Base-by-base conservation (phyloP, 108 stramenopile genomes). In the Cyclotella atomus region DNA sequence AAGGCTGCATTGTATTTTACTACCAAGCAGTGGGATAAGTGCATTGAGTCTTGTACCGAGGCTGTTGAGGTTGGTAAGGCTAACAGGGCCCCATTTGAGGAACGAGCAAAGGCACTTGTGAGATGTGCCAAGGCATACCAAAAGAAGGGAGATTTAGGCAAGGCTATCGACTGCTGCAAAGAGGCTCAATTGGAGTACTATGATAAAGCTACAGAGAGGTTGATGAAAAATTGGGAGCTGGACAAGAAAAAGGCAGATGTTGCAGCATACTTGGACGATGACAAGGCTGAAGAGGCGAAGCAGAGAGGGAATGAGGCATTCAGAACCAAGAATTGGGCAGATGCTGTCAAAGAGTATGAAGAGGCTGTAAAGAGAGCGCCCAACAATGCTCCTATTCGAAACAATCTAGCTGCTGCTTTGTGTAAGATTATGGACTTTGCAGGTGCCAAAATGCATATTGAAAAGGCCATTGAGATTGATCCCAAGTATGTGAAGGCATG, bases 301-400 rank as follows among this genome's bases (percentile, higher is more conserved):
- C 96, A 96, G 86, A 74, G 92, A 41, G 99, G 98, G 33, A 99
- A 99, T 80, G 97, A 91, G 27, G 76, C 79, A 50, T 99, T 99
- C 85, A 88, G 98, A 56, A 88, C 81, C 46, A 84, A 96, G 73
- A 73, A 96, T 17, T 99, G 93, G 75, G 86, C 85, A 35, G 79
- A 93, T 59, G 94, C 95, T 29, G 91, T 96, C 9, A 76, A 86
- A 43, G 81, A 91, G 50, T 97, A 97, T 77, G 91, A 93, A 73
- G 98, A 99, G 73, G 99, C 99, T 7, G 95, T 98, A 55, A 99
- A 98, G 79, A 93, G 99, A 27, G 92, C 98, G 54, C 99, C 99
- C 23, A 96, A 89, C 59, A 97, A 97, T 85, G 95, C 99, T 20
- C 72, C 97, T 7, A 98, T 98, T 83, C 90, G 93, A 60, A 98